Conservation (phyloP, 1,284 basidiomycete genomes). For the Ganoderma lucidum region DNA sequence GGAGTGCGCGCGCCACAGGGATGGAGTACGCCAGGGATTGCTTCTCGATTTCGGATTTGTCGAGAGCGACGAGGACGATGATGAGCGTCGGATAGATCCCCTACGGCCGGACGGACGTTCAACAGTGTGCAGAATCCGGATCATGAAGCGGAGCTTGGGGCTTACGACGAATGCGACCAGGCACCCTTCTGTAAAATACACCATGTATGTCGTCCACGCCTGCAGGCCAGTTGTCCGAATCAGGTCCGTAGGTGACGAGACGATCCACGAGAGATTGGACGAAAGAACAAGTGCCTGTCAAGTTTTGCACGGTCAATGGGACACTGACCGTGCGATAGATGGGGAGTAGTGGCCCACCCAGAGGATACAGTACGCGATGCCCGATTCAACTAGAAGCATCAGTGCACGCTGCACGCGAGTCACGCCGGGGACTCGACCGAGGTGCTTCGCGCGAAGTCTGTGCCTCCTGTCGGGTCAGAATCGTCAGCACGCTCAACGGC, state of each 20-base stretch:
- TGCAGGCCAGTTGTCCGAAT: not conserved
- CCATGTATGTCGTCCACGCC: not conserved
- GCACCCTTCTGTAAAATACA: not conserved
- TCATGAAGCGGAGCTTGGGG: not conserved
- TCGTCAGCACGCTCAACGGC: too few relatives aligned
- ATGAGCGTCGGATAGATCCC: slow-evolving; percentile 13
- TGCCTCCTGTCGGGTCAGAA: not conserved
- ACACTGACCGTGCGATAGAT: too few relatives aligned
- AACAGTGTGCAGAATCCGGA: not conserved
- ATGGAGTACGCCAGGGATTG: not conserved
- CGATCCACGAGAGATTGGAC: not conserved
- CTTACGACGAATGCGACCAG: slow-evolving; percentile 6
- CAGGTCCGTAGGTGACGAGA: not conserved
- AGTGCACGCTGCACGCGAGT: not conserved
- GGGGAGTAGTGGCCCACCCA: not conserved
- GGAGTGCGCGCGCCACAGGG: not conserved
- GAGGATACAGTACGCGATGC: not conserved
- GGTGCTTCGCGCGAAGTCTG: not conserved
- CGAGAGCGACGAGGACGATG: slow-evolving; percentile 18
- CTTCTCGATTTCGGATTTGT: slow-evolving; percentile 9
- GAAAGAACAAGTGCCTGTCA: not conserved
- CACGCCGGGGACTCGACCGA: not conserved
- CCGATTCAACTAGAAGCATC: slow-evolving; percentile 3
- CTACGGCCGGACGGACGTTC: not conserved
- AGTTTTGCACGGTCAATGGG: too few relatives aligned